Conservation (phyloP, 257 asterid species). For the Osmanthus fragrans region DNA sequence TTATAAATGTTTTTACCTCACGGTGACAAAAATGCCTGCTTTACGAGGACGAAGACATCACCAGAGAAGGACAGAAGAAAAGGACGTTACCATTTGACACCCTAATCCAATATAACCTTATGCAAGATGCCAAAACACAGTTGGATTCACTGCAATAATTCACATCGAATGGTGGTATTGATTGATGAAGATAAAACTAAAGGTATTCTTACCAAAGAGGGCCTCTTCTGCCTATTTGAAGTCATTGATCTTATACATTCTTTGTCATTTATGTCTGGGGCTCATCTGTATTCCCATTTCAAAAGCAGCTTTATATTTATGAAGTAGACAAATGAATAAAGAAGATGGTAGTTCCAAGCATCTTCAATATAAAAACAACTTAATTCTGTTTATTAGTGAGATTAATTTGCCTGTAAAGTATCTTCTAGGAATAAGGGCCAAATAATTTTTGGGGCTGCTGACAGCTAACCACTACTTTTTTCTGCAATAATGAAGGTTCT, state of each 20-base stretch:
- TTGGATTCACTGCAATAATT: slow-evolving; percentile 43
- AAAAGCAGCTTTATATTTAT: slow-evolving; percentile 39
- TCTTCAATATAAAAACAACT: background rate
- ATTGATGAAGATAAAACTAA: slow-evolving; percentile 39
- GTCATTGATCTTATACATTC: slow-evolving; percentile 32
- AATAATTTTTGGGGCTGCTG: slow-evolving; percentile 19
- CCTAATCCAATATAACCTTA: slow-evolving; percentile 25
- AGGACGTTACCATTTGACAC: slow-evolving; percentile 7
- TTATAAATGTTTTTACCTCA: slow-evolving; percentile 6
- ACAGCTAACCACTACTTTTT: background rate
- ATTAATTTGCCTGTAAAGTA: background rate
- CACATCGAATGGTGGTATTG: slow-evolving; percentile 49
- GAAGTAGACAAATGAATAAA: slow-evolving; percentile 37
- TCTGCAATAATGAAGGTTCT: slow-evolving; percentile 3
- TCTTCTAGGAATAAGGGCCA: slow-evolving; percentile 8
- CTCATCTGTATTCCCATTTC: slow-evolving; percentile 30
- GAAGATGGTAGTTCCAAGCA: slow-evolving; percentile 22
- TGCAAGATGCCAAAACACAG: slow-evolving; percentile 45
- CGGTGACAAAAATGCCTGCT: slow-evolving; percentile 22
- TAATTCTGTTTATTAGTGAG: background rate
- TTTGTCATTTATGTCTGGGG: slow-evolving; percentile 42
- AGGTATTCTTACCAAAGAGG: slow-evolving; percentile 32
- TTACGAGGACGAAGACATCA: slow-evolving; percentile 28
- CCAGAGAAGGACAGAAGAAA: slow-evolving; percentile 28
- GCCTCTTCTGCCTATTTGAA: slow-evolving; percentile 26